Base-by-base conservation (phyloP, 2,329 filamentous ascomycete genomes). In the Emmonsiellopsis sp. region DNA sequence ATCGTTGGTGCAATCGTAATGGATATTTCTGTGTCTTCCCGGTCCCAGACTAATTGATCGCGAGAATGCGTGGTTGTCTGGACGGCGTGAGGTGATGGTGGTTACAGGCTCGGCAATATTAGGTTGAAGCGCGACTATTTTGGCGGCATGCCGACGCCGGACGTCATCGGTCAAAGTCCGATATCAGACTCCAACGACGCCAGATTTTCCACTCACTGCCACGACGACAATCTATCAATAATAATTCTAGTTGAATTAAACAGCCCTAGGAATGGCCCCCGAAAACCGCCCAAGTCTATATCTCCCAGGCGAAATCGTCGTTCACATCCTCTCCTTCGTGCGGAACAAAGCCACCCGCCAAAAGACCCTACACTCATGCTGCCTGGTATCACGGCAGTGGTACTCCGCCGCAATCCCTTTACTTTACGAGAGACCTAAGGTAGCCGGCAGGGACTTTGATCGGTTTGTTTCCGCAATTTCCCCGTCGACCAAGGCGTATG, bases 381-480 rank as follows among this genome's bases (percentile, higher is more conserved):
- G 77, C 59, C 67, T 79, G 7, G 68, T 80, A 5, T 78, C 72
- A 3, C 74, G 71, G 32, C 75, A 80, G 57, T 84, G 81, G 81
- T 81, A 84, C 61, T 69, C 72, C 4, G 73, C 75, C 10, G 73
- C 75, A 0, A 69, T 82, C 7, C 64, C 70, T 0, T 66, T 70
- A 10, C 74, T 85, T 10, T 85, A 84, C 61, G 67, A 70, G 26
- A 63, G 64, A 2, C 82, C 82, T 2, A 65, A 70, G 45, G 67
- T 85, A 5, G 65, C 67, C n/a, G 78, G 79, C 11, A 67, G 66
- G 30, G 76, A 77, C 54, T 84, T 81, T 61, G 68, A 73, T 20
- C 67, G 70, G 2, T 85, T 85, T 61, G 72, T 76, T 2, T 67
- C 69, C 30, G 78, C 79, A 0, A 72, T 84, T 42, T 80, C 77